Conservation (phyloP, 2,329 filamentous ascomycete genomes). For the Metarhizium guizhouense region DNA sequence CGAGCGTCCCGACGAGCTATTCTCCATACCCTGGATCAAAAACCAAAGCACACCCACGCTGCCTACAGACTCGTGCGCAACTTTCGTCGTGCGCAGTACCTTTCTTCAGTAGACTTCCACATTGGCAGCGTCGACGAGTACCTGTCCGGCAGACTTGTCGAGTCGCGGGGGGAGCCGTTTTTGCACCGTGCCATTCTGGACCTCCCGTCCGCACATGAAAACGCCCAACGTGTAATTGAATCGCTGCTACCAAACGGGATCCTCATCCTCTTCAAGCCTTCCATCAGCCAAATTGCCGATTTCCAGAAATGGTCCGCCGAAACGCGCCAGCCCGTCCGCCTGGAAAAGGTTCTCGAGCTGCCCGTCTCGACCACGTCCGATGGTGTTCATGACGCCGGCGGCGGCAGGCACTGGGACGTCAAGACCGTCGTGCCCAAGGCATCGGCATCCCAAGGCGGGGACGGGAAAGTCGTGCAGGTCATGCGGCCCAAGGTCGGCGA, state of each 20-base stretch:
- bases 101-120: conserved; percentile 64
- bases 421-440: conserved; percentile 32
- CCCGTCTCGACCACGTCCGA: conserved; percentile 29
- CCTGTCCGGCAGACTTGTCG: conserved; percentile 42
- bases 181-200: conserved; percentile 66
- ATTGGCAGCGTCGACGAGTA: conserved; percentile 57
- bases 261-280: conserved; percentile 65
- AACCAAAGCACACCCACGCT: conserved; percentile 49
- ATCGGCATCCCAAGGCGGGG: conserved; percentile 9
- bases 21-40: conserved; percentile 67
- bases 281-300: conserved; percentile 66
- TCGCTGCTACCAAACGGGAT: conserved; percentile 56
- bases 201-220: conserved; percentile 52
- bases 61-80: conserved; percentile 56
- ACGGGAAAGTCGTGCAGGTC: conserved; percentile 23
- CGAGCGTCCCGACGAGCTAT: conserved; percentile 51
- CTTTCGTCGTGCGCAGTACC: conserved; percentile 64
- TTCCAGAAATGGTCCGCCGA: conserved; percentile 41
- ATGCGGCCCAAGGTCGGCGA: conserved; percentile 34
- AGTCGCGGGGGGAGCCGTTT: conserved; percentile 44
- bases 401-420: conserved; percentile 56
- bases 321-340: conserved; percentile 40
- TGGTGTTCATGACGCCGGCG: conserved; percentile 35
- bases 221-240: conserved; percentile 36
- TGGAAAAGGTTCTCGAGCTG: conserved; percentile 54